phyloP scores from a whole-genome alignment of 169 alveolate genomes.

The Cryptosporidium baileyi region DNA sequence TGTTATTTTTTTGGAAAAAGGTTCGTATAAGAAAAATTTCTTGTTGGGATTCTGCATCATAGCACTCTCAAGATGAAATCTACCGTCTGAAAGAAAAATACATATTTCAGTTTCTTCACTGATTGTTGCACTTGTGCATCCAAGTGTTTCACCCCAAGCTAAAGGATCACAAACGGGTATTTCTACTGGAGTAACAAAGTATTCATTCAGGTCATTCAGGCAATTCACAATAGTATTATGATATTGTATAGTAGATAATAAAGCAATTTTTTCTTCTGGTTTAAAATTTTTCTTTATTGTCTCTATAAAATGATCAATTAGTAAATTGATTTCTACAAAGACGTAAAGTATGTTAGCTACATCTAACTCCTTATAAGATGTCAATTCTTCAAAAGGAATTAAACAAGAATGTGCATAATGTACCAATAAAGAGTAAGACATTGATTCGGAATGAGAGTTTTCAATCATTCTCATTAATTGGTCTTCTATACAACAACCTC shows the following conservation, averaged over 20 bases:
- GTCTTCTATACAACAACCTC: slow-evolving; percentile 99
- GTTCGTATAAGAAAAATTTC: slow-evolving; percentile 91
- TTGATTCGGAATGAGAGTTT: slow-evolving; percentile 43
- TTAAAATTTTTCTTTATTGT: slow-evolving; percentile 80
- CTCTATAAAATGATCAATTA: slow-evolving; percentile 86
- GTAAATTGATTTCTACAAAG: slow-evolving; percentile 94
- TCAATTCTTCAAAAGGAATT: slow-evolving; percentile 89
- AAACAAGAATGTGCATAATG: slow-evolving; percentile 99
- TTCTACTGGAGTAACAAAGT: slow-evolving; percentile 73
- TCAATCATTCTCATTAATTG: slow-evolving; percentile 54
- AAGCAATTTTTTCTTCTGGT: slow-evolving; percentile 76
- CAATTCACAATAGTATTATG: slow-evolving; percentile 77
- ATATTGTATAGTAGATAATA: slow-evolving; percentile 91
- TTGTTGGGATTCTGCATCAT: slow-evolving; percentile 96
- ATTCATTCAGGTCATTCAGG: neutral
- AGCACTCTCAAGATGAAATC: slow-evolving; percentile 99
- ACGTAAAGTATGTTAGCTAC: slow-evolving; percentile 88
- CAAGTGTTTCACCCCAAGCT: slow-evolving; percentile 94
- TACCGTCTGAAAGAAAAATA: slow-evolving; percentile 97
- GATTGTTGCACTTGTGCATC: slow-evolving; percentile 75
- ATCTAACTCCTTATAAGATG: slow-evolving; percentile 68
- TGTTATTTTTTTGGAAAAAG: slow-evolving; percentile 88
- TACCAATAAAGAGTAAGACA: slow-evolving; percentile 92
- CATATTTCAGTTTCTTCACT: slow-evolving; percentile 73
- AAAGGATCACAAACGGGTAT: slow-evolving; percentile 94